Conservation (phyloP, 306 rosid genomes). For the Begonia masoniana region DNA sequence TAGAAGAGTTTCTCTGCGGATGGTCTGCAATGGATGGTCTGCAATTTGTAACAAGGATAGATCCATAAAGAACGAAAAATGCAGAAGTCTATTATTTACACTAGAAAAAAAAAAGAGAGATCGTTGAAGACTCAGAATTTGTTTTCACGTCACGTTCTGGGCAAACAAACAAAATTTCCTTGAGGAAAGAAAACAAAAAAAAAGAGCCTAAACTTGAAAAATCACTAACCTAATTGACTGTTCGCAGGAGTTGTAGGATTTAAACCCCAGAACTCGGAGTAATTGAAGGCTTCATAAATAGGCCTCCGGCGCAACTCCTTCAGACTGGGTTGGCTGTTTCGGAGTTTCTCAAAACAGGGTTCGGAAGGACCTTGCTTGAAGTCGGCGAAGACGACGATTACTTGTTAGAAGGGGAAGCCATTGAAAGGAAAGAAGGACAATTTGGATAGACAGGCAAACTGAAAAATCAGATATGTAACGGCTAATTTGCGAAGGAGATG, state of each 20-base stretch:
- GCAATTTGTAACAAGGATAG: neutral
- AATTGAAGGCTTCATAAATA: constrained; percentile 50
- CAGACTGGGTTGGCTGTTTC: too few relatives aligned
- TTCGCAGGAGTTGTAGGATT: constrained; percentile 52
- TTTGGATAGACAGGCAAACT: too few relatives aligned
- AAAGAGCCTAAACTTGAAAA: neutral
- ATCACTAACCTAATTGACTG: constrained; percentile 34
- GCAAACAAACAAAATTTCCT: constrained; percentile 1
- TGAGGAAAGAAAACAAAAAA: neutral
- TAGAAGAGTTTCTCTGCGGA: too few relatives aligned
- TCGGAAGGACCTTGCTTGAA: constrained; percentile 18
- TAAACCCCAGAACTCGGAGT: constrained; percentile 23
- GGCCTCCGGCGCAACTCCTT: constrained; percentile 67
- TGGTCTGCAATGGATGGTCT: too few relatives aligned
- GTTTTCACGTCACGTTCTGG: too few relatives aligned
- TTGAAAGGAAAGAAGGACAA: constrained; percentile 6
- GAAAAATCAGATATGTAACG: too few relatives aligned
- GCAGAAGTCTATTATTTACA: too few relatives aligned
- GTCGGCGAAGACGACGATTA: constrained; percentile 6
- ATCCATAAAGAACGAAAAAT: too few relatives aligned
- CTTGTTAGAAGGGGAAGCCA: constrained; percentile 43
- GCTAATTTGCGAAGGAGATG: too few relatives aligned
- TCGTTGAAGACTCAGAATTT: too few relatives aligned
- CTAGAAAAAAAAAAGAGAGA: too few relatives aligned
- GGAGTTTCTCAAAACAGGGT: too few relatives aligned